phyloP scores from a whole-genome alignment of 73 alveolate species.

The Paramecium caudatum region DNA sequence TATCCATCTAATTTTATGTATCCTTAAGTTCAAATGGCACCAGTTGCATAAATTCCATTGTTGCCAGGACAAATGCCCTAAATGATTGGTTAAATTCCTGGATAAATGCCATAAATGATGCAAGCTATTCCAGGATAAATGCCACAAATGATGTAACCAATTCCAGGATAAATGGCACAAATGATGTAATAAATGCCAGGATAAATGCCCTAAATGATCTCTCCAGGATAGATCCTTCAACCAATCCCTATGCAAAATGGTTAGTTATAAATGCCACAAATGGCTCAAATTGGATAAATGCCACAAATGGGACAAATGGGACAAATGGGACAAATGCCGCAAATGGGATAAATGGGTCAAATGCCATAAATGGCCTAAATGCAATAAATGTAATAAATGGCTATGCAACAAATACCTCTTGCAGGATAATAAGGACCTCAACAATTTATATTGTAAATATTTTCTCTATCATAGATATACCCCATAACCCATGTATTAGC shows the following conservation, averaged over 20 bases:
- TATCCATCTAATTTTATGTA: slow-evolving; percentile 40
- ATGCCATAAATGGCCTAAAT: slow-evolving; percentile 14
- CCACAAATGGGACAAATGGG: slow-evolving; percentile 56
- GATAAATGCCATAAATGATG: slow-evolving; percentile 43
- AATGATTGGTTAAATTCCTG: slow-evolving; percentile 8
- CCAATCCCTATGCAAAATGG: too few species aligned
- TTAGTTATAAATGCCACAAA: slow-evolving; percentile 46
- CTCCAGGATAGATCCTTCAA: too few species aligned
- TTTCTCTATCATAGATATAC: neutral
- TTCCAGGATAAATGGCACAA: slow-evolving; percentile 32
- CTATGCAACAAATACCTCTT: neutral
- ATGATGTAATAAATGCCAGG: neutral
- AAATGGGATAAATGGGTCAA: neutral
- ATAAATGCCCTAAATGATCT: neutral
- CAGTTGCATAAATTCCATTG: slow-evolving; percentile 4
- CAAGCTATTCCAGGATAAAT: neutral
- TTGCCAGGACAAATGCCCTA: slow-evolving; percentile 26
- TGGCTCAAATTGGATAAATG: neutral
- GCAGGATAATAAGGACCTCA: neutral
- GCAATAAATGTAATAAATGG: neutral
- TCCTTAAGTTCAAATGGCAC: slow-evolving; percentile 37
- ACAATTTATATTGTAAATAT: neutral
- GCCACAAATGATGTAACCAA: neutral
- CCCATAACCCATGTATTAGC: slow-evolving; percentile 4
- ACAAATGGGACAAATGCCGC: neutral